Base-by-base conservation (phyloP, 225 moss, liverwort and hornwort species). In the Antitrichia curtipendula region DNA sequence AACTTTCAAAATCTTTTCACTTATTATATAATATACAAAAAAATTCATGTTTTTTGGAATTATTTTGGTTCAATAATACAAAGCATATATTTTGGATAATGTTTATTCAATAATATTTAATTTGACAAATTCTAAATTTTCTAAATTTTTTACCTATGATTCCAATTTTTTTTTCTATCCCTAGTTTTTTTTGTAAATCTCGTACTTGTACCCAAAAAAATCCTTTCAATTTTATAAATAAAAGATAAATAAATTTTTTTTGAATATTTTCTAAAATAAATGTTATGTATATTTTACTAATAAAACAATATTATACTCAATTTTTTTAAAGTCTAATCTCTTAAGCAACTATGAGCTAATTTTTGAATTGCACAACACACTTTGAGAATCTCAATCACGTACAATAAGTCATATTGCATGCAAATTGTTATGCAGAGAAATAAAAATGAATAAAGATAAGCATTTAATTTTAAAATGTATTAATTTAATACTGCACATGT, bases 21-120 rank as follows among this genome's bases (percentile, higher is more conserved):
- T 34, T 3, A 11, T 5, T 36, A 32, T 2, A 21, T 4, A 12
- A 20, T 22, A 8, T 50, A 8, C 0, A 2, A 0, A 3, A 8
- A 34, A 13, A 17, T 75, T 8, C 34, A 52, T 13, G 1, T 52
- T 3, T 75, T 49, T 52, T 34, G 19, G 11, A 45, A 12, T 19
- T 32, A 0, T 31, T 31, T 31, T 8, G 43, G 7, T 6, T 47
- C 10, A 47, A 31, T 7, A 19, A 12, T 31, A 18, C 1, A 47
- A 10, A 43, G 18, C 2, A 32, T 21, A 32, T 34, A 13, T 73
- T 50, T 75, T 5, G 0, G 0, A 75, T 21, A 2, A 32, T 7
- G 3, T 12, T 50, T 4, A 74, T 11, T 49, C 32, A 32, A 8
- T 20, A 31, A 21, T 50, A 12, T 21, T 20, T 75, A 5, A 50